A percentile compares a stretch with the other conserved stretches of the same genome.
Conservation (phyloP, 805 yeast genomes). For the Metschnikowia santaceciliae region DNA sequence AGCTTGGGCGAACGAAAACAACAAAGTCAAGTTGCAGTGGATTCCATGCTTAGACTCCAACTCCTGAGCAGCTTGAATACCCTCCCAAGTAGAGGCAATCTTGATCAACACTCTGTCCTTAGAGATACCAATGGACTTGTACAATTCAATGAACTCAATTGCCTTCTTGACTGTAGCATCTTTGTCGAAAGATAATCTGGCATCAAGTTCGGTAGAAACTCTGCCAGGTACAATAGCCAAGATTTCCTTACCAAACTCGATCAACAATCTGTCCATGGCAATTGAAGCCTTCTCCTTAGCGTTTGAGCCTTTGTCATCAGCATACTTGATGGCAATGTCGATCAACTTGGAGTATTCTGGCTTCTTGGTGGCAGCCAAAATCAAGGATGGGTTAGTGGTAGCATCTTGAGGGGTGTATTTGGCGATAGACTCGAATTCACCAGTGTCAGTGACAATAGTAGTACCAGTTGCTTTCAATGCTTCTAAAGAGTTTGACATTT, state of each 20-base stretch:
- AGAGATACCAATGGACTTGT: conserved; percentile 76
- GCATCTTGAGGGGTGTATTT: conserved; percentile 99
- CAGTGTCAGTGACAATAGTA: conserved; percentile 96
- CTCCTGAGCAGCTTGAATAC: conserved; percentile 97
- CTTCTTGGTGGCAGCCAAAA: conserved; percentile 91
- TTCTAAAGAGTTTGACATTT: conserved; percentile 67
- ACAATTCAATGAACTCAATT: conserved; percentile 79
- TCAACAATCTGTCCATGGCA: conserved; percentile 89
- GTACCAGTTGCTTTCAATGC: conserved; percentile 95
- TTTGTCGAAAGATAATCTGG: conserved; percentile 94
- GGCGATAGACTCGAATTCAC: conserved; percentile 97
- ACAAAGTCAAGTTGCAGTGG: conserved; percentile 91
- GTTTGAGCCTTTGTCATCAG: conserved; percentile 57
- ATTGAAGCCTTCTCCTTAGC: conserved; percentile 67
- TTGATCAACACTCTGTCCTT: conserved; percentile 93
- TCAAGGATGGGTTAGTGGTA: conserved; percentile 97
- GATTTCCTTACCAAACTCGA: conserved; percentile 94
- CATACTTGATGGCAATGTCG: conserved; percentile 87
- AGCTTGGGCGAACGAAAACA: conserved; percentile 95
- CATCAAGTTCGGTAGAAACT: conserved; percentile 98
- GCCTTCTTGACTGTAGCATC: conserved; percentile 94
- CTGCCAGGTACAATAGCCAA: conserved; percentile 96
- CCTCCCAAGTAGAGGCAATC: conserved; percentile 98
- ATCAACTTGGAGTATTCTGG: conserved; percentile 83
- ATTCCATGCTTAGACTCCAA: conserved; percentile 86